Evolutionary conservation across 352 stramenopile genomes (phyloP).

Genomic region (Globisporangium splendens): DNA sequence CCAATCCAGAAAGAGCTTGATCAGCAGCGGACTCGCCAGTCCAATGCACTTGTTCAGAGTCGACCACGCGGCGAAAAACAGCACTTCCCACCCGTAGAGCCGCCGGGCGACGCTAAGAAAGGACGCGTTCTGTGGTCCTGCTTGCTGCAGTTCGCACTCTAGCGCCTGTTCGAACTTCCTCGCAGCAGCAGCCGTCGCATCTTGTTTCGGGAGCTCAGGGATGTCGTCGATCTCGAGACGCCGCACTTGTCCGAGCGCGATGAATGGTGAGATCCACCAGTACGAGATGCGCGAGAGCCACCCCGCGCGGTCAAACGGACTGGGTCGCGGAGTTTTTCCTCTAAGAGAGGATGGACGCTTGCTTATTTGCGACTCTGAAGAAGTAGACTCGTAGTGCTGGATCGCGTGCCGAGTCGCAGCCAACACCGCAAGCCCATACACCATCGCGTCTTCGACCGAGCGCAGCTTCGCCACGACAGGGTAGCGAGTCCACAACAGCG

Average conservation of each 20-base stretch:
- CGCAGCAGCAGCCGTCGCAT: constrained; percentile 46
- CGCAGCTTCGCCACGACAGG: background rate
- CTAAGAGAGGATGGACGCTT: background rate
- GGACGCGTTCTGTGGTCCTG: constrained; percentile 15
- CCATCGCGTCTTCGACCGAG: background rate
- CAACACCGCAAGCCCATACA: background rate
- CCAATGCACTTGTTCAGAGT: constrained; percentile 68
- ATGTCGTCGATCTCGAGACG: constrained; percentile 64
- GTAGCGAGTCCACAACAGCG: background rate
- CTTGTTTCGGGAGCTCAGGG: constrained; percentile 39
- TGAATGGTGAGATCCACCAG: constrained; percentile 63
- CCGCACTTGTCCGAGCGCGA: constrained; percentile 39
- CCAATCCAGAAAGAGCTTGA: constrained; percentile 83
- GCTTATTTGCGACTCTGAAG: background rate
- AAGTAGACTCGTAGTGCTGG: background rate
- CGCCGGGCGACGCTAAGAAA: constrained; percentile 48
- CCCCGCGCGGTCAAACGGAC: constrained; percentile 47
- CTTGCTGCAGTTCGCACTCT: constrained; percentile 24
- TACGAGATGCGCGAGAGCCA: constrained; percentile 65
- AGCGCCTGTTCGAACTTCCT: constrained; percentile 40
- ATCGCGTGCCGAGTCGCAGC: constrained; percentile 14
- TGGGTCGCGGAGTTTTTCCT: constrained; percentile 7
- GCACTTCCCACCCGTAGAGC: constrained; percentile 62
- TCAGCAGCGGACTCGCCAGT: constrained; percentile 60
- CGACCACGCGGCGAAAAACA: constrained; percentile 64